These are phyloP conservation scores for Aspergillus clavatus DNA, from an alignment of 2,329 filamentous ascomycete species.

Conservation along the genomic window DNA sequence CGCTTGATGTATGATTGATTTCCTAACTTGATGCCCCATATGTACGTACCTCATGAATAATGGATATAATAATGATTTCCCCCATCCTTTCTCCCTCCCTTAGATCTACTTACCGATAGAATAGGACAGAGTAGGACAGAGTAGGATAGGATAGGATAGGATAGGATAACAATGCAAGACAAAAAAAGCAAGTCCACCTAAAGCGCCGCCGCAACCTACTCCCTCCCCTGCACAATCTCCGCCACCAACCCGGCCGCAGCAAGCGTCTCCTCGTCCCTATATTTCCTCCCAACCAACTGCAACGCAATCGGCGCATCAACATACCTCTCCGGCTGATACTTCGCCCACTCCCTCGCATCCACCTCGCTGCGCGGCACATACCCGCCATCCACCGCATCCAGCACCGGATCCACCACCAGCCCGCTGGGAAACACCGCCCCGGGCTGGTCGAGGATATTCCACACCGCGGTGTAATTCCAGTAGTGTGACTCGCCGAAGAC, in stretches of 20 bases:
- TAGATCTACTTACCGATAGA: no score
- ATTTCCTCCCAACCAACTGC: slow-evolving; percentile 47
- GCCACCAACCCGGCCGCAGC: slow-evolving; percentile 28
- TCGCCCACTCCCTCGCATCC: slow-evolving; percentile 31
- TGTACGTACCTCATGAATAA: slow-evolving; percentile 12
- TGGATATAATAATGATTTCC: slow-evolving; percentile 13
- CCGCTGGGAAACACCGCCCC: slow-evolving; percentile 27
- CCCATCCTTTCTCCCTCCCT: no score
- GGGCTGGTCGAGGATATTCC: slow-evolving; percentile 31
- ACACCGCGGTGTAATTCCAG: slow-evolving; percentile 34
- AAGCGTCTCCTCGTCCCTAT: slow-evolving; percentile 51
- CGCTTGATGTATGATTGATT: not conserved
- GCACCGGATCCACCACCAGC: slow-evolving; percentile 20
- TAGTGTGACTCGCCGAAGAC: slow-evolving; percentile 32
- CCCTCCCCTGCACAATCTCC: slow-evolving; percentile 11
- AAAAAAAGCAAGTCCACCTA: no score
- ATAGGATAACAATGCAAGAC: no score
- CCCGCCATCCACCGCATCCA: slow-evolving; percentile 20
- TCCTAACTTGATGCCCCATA: slow-evolving; percentile 1
- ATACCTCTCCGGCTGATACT: slow-evolving; percentile 30
- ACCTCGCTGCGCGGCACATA: slow-evolving; percentile 23
- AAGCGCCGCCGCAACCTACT: not conserved
- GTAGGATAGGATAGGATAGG: no score
- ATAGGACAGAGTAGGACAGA: no score
- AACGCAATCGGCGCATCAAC: slow-evolving; percentile 47